Evolutionary conservation across 805 yeast species (phyloP), one percentile per base, ranked within the genome.

Genomic region (Yarrowia yakushimensis): DNA sequence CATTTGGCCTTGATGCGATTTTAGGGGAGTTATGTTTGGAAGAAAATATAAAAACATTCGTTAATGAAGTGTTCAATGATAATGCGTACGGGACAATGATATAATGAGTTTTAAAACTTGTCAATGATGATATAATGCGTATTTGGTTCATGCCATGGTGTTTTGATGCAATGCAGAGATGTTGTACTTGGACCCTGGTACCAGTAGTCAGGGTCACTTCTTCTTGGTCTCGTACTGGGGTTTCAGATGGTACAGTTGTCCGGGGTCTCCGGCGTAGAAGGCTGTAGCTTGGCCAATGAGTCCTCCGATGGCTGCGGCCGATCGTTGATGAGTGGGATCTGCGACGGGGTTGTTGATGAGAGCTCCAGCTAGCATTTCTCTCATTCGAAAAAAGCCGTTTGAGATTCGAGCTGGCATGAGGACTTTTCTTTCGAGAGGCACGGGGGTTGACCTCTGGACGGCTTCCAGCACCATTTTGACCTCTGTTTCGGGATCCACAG

Each of bases 391-490:
- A 68, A 88, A 88, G 65, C 83, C 80, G 25, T 85, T 84, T 65
- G 96, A 82, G 63, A 83, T 72, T 62, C 87, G 78, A 0, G 86
- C 81, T 5, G 97, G 92, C 68, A 86, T 76, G 1, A 87, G 71
- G n/a, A 85, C 85, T 61, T 84, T 84, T 15, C 72, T 64, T 68
- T 88, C 96, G 66, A 92, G 73, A 1, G 97, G 97, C 66, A 86
- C 77, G 1, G 96, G 90, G 63, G 82, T 80, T 45, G 90, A 86
- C 67, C 88, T 81, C 13, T 88, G 81, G 20, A 93, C 90, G 22
- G 98, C 98, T 66, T 89, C 91, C 70, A 94, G 76, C 3, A 94
- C 97, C 66, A 87, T 88, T 54, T 88, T 90, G 1, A 97, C 90
- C 69, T 94, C 99, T 70, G 91, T 96, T 71, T 92, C 97, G 8